Base-by-base conservation (phyloP, 805 yeast species). In the Ogataea siamensis region DNA sequence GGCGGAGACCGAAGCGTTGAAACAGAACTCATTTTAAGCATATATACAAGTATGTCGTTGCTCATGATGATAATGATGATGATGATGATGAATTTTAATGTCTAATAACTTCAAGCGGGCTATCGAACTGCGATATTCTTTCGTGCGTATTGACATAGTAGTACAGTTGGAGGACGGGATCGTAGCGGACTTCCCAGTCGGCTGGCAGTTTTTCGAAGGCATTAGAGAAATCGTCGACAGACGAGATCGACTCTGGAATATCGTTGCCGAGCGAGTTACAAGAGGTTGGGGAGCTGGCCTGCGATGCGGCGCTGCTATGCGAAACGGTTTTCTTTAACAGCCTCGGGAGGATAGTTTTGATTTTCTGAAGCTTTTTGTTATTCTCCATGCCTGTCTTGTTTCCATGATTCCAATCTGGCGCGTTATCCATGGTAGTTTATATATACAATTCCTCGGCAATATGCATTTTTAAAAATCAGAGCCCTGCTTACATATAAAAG, bases 1-100 rank as follows among this genome's bases (percentile, higher is more conserved):
- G 49, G 73, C 73, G 44, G 94, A 87, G 60, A 80, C 87, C 4
- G 54, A 51, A 31, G 10, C 29, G 19, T 27, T 27, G 18, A 27
- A 5, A 12, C 10, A 22, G 10, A 11, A 10, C n/a, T 22, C 12
- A 22, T 4, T 3, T 27, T 27, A 12, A 13, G 25, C 4, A 10
- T 19, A 34, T 23, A 28, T 34, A 34, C 34, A 34, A 14, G 27
- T 14, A 19, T 12, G 2, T 20, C 9, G 15, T 21, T 26, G 18
- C 29, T 22, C n/a, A 32, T 27, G 23, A 17, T 15, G 13, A 31
- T 22, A n/a, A 22, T 9, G 18, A 19, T 10, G 17, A 28, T n/a
- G 32, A 11, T 29, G 18, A 26, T 30, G 11, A 23, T 30, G 17
- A 18, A 12, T 30, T n/a, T n/a, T 33, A 28, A 34, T 32, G 42